Base-by-base conservation (phyloP, 2,329 filamentous ascomycete species). In the Onygena corvina region DNA sequence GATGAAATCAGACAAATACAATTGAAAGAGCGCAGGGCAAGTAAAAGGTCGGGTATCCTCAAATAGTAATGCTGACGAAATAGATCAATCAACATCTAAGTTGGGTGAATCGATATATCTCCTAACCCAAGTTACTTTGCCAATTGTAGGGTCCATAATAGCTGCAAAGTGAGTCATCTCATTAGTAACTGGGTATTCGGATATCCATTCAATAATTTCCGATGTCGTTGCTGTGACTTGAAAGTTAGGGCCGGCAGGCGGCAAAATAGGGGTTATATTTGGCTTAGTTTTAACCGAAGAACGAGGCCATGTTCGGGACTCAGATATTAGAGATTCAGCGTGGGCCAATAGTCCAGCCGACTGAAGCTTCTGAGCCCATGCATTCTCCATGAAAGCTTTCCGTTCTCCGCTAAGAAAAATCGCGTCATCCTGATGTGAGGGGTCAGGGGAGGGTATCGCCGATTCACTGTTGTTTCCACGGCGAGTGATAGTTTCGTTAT, bases 91-190 rank as follows among this genome's bases (percentile, higher is more conserved):
- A n/a, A n/a, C n/a, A n/a, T n/a, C n/a, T n/a, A n/a, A 18, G 20
- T 9, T 40, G 2, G 50, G 30, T 16, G 46, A 46, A 11, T 20
- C 14, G 47, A 18, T 25, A 47, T 61, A 69, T 21, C 58, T 57
- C 9, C 55, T 56, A n/a, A 71, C 56, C 70, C 73, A 79, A 11
- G 64, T 58, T 18, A 80, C 62, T 9, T 63, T 61, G 0, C 76
- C 76, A 11, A 59, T 60, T 4, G 52, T 59, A 2, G 77, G 73
- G 61, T 81, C 77, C 71, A 82, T 72, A 23, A 81, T 62, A 16
- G 71, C 70, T 3, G 71, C 70, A 60, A 75, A 81, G 61, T 82
- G 77, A 1, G 76, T 80, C 30, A 65, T 67, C 49, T 77, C 73
- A 56, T 80, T 81, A 12, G 70, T 70, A 2, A 75, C 73, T 0